Base-by-base conservation (phyloP, 2,329 filamentous ascomycete genomes). In the Colletotrichum simmondsii region DNA sequence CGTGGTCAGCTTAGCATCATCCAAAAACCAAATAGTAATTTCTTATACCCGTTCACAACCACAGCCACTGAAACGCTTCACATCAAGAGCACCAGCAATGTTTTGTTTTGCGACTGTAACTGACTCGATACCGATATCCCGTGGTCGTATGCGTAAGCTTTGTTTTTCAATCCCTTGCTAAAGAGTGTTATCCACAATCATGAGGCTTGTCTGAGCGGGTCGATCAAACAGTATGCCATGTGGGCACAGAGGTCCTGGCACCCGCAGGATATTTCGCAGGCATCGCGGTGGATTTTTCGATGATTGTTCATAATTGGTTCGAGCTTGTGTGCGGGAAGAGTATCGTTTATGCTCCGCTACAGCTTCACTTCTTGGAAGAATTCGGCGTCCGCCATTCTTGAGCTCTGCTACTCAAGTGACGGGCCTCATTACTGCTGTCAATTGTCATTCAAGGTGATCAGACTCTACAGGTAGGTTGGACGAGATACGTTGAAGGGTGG, bases 261-360 rank as follows among this genome's bases (percentile, higher is more conserved):
- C 57, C n/a, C 16, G 30, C 19, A 59, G 10, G n/a, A n/a, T 24
- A 10, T 12, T 16, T 59, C 19, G 22, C 8, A 35, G 3, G 5
- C n/a, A 78, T 90, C 1, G 75, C 85, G n/a, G 76, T 87, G 1
- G 81, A 85, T 3, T 42, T 42, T 42, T 16, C 37, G 16, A 42
- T 16, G 5, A 6, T 16, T 6, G 5, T 19, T 42, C 32, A 35
- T 35, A 35, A 35, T 35, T 35, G 32, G 11, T 35, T 35, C 11
- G 32, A 35, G 32, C 32, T 35, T 35, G 32, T 12, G 32, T 35
- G 32, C 32, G 32, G 32, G 32, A 35, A 11, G 32, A 35, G 32
- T 12, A 5, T 35, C 32, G 32, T 35, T 35, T 35, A 12, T 12
- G 11, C 32, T 35, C 32, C 32, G 11, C 32, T 35, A 5, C 32